Evolutionary conservation across 352 stramenopile species (phyloP).

Genomic region (Phytophthora sp.): DNA sequence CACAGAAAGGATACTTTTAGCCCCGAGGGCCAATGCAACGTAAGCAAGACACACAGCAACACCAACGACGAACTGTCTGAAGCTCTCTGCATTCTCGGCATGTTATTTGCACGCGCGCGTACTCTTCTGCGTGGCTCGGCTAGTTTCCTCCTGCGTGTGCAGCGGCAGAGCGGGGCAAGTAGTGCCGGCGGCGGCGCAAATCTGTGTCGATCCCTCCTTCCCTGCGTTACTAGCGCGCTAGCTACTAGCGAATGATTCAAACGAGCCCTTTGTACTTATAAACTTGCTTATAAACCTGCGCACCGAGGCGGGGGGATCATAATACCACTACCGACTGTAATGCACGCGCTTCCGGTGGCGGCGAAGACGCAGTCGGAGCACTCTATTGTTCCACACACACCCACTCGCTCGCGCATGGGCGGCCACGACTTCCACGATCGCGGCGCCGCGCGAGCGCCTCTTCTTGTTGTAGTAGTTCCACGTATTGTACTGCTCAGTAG

Average conservation of each 20-base stretch:
- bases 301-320: slow-evolving; percentile 42
- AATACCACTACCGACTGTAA: slow-evolving; percentile 52
- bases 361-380: slow-evolving; percentile 41
- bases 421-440: slow-evolving; percentile 38
- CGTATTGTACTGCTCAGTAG: slow-evolving; percentile 54
- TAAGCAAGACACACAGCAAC: slow-evolving; percentile 1
- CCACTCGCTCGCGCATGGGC: slow-evolving; percentile 27
- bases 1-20: slow-evolving; percentile 35
- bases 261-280: slow-evolving; percentile 54
- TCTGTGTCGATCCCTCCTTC: slow-evolving; percentile 11
- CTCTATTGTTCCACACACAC: slow-evolving; percentile 48
- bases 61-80: slow-evolving; percentile 29
- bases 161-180: neutral
- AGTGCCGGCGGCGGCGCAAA: neutral
- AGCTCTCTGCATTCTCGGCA: slow-evolving; percentile 43
- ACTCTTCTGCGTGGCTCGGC: slow-evolving; percentile 35
- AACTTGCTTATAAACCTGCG: slow-evolving; percentile 56
- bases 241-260: slow-evolving; percentile 35
- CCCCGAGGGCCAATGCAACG: neutral
- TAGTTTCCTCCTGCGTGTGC: slow-evolving; percentile 27
- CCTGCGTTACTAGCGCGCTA: slow-evolving; percentile 10
- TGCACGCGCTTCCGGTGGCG: slow-evolving; percentile 47
- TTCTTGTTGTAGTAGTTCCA: slow-evolving; percentile 48
- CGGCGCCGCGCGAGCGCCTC: slow-evolving; percentile 34
- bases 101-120: slow-evolving; percentile 40